A percentile compares a stretch with the other conserved stretches of the same genome.
phyloP scores from a whole-genome alignment of 1,284 basidiomycete species.

The Lignosus rhinocerotis region DNA sequence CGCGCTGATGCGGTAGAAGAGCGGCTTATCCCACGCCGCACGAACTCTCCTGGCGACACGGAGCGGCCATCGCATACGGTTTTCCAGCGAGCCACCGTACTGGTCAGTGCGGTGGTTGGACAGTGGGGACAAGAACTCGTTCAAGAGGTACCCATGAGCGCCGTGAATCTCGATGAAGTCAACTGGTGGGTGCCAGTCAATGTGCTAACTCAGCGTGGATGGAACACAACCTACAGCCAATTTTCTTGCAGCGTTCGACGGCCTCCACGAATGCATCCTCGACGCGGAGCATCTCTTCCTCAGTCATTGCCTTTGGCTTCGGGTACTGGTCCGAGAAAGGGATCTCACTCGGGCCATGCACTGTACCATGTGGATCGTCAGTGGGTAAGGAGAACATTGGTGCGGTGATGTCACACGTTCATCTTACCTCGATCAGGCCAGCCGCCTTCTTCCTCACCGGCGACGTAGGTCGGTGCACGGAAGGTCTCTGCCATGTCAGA shows the following conservation, averaged over 20 bases:
- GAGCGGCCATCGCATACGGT: slow-evolving; percentile 70
- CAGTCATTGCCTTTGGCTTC: slow-evolving; percentile 51
- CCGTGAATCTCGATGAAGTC: slow-evolving; percentile 85
- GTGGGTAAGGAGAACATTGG: background rate
- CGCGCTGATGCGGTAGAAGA: slow-evolving; percentile 77
- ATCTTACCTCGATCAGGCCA: slow-evolving; percentile 63
- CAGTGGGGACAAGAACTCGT: slow-evolving; percentile 68
- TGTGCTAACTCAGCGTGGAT: background rate
- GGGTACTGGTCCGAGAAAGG: slow-evolving; percentile 52
- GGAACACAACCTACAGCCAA: slow-evolving; percentile 54
- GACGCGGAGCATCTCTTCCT: slow-evolving; percentile 57
- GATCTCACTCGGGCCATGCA: slow-evolving; percentile 52
- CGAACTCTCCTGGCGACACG: slow-evolving; percentile 57
- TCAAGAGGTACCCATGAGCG: slow-evolving; percentile 68
- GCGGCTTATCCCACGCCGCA: slow-evolving; percentile 64
- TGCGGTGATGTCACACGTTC: background rate
- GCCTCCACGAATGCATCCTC: slow-evolving; percentile 70
- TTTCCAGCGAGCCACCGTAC: slow-evolving; percentile 77
- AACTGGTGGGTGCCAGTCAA: slow-evolving; percentile 36
- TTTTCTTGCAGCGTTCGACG: slow-evolving; percentile 57
- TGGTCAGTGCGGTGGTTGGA: slow-evolving; percentile 70
- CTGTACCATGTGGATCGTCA: slow-evolving; percentile 19
- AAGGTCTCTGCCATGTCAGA: slow-evolving; percentile 30
- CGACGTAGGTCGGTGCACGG: slow-evolving; percentile 27
- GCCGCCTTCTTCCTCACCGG: slow-evolving; percentile 56